phyloP scores from a whole-genome alignment of 192 early-diverging fungal genomes.

The Podila clonocystis region DNA sequence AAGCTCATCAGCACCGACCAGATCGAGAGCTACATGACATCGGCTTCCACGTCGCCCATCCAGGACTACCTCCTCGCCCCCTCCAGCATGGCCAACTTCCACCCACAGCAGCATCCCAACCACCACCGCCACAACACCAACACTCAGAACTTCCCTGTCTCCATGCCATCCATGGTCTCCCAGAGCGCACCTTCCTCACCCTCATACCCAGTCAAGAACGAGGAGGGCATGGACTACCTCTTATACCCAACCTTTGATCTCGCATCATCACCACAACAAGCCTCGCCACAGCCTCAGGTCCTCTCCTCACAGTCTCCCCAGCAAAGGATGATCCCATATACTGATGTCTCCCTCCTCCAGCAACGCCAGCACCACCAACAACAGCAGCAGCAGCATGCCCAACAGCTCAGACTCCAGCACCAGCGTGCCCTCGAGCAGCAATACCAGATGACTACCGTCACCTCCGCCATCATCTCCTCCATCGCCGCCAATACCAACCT shows the following conservation, averaged over 20 bases:
- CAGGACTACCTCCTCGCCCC: constrained; percentile 40
- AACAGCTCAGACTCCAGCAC: constrained; percentile 29
- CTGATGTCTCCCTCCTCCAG: constrained; percentile 27
- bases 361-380: constrained; percentile 38
- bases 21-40: constrained; percentile 31
- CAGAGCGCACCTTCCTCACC: constrained; percentile 41
- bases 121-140: constrained; percentile 36
- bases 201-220: constrained; percentile 38
- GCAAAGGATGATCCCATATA: constrained; percentile 17
- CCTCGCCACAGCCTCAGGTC: not conserved
- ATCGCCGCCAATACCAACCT: constrained; percentile 3
- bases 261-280: constrained; percentile 4
- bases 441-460: constrained; percentile 26
- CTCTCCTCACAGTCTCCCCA: constrained; percentile 25
- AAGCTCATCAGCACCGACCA: constrained; percentile 32
- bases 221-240: constrained; percentile 36
- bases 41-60: constrained; percentile 28
- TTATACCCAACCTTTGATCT: constrained; percentile 35
- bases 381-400: constrained; percentile 44
- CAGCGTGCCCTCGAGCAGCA: constrained; percentile 25
- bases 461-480: constrained; percentile 11
- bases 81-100: not conserved
- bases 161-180: constrained; percentile 14
- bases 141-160: not conserved
- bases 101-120: constrained; percentile 21